Evolutionary conservation across 1,139 yeast genomes (phyloP).

Genomic region (Geotrichum bryndzae): DNA sequence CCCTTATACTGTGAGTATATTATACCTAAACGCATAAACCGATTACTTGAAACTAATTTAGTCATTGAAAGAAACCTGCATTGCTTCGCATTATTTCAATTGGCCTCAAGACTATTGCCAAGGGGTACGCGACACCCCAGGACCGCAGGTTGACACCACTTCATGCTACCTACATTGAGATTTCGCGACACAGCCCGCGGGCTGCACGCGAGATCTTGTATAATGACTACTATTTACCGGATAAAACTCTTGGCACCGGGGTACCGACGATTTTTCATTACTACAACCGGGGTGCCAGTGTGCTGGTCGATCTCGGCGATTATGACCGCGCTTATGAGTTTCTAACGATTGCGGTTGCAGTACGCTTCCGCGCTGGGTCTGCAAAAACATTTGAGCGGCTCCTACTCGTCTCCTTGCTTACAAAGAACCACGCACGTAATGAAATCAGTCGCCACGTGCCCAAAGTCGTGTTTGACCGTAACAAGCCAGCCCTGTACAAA

Average conservation of each 20-base stretch:
- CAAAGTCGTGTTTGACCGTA: constrained; percentile 1
- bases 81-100: constrained; percentile 4
- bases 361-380: constrained; percentile 14
- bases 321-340: constrained; percentile 25
- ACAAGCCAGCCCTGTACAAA: not conserved
- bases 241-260: constrained; percentile 11
- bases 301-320: constrained; percentile 21
- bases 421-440: constrained; percentile 13
- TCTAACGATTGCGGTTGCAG: constrained; percentile 23
- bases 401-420: constrained; percentile 18
- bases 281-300: constrained; percentile 26
- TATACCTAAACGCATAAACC: not conserved
- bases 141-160: constrained; percentile 11
- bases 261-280: constrained; percentile 18
- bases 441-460: constrained; percentile 9
- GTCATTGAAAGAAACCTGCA: constrained; percentile 3
- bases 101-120: constrained; percentile 7
- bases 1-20: constrained; percentile 6
- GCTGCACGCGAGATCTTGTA: constrained; percentile 7
- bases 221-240: constrained; percentile 10
- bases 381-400: constrained; percentile 18
- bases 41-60: not conserved
- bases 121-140: not conserved
- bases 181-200: constrained; percentile 5
- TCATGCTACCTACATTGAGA: constrained; percentile 15